Base-by-base conservation (phyloP, 345 rosid genomes). In the Eucalyptus cloeziana region DNA sequence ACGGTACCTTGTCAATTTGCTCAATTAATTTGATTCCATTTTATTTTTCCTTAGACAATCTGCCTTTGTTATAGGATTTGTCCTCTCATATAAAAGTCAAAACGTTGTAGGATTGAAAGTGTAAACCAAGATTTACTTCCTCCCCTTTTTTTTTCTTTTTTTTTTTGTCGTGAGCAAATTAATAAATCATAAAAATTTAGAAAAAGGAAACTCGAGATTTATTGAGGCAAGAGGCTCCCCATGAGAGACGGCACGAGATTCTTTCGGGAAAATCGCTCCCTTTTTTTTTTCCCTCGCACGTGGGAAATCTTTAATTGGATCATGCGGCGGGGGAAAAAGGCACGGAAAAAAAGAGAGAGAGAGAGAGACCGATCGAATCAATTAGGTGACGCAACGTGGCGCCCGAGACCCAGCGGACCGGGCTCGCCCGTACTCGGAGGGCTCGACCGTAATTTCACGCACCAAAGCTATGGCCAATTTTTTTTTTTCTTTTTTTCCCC, bases 1-100 rank as follows among this genome's bases (percentile, higher is more conserved):
- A 33, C 3, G 0, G 2, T 15, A 33, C 7, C 0, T 0, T 11
- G 10, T 33, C 13, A 2, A 33, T 22, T 37, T 3, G 8, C 45
- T 37, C 3, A 37, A 3, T 71, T 19, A 71, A 71, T 19, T 71
- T 2, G 45, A 71, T 37, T 37, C 14, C 25, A 19, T n/a, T n/a
- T 64, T 37, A 62, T 33, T 33, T 21, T 31, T 16, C 5, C 21
- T 8, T 15, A 31, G 22, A 67, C 11, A 31, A 31, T 15, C 31
- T n/a, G 21, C 2, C 27, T 71, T 3, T 17, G 24, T 17, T 3
- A 33, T 69, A 8, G 44, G 44, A 17, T 17, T 37, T 71, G 44
- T 33, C 45, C 81, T 21, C 81, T 9, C 2, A 0, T 4, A 64
- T n/a, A 37, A 5, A 71, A 71, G 3, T 33, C 81, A 9, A 71